Conservation (phyloP, 139 green algal genomes). For the Auxenochlorella protothecoides region DNA sequence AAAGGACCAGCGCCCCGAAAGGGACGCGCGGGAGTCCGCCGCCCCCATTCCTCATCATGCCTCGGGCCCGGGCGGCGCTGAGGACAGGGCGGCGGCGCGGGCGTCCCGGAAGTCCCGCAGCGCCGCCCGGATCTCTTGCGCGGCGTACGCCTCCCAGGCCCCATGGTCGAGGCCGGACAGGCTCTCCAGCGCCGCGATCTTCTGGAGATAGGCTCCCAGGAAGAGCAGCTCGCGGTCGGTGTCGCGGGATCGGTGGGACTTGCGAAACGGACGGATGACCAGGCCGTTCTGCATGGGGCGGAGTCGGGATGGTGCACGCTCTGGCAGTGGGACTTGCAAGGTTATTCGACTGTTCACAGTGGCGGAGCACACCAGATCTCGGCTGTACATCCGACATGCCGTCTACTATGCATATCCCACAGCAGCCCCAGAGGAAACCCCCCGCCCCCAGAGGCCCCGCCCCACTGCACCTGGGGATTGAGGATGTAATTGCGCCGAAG, state of each 20-base stretch:
- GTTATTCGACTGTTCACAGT: background rate
- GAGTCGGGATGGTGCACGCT: too few relatives aligned
- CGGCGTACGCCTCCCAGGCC: conserved; percentile 45
- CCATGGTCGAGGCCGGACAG: conserved; percentile 61
- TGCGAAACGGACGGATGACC: conserved; percentile 82
- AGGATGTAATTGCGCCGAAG: conserved; percentile 89
- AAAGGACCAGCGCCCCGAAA: background rate
- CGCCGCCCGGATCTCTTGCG: background rate
- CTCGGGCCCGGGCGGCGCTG: too few relatives aligned
- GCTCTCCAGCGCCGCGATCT: conserved; percentile 52
- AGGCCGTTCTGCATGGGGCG: conserved; percentile 46
- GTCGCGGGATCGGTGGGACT: conserved; percentile 54
- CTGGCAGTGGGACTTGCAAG: background rate
- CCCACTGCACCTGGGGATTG: conserved; percentile 59
- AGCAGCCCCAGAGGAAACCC: too few relatives aligned
- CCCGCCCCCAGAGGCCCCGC: too few relatives aligned
- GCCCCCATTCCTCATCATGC: background rate
- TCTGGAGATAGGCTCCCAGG: conserved; percentile 67
- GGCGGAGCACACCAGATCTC: background rate
- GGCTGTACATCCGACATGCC: background rate
- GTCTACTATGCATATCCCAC: background rate
- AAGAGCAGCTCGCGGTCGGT: conserved; percentile 79
- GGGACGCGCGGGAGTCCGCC: background rate
- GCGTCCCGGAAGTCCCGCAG: background rate
- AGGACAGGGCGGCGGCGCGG: background rate